phyloP scores from a whole-genome alignment of 192 early-diverging fungal genomes.

The Coemansia sp. region DNA sequence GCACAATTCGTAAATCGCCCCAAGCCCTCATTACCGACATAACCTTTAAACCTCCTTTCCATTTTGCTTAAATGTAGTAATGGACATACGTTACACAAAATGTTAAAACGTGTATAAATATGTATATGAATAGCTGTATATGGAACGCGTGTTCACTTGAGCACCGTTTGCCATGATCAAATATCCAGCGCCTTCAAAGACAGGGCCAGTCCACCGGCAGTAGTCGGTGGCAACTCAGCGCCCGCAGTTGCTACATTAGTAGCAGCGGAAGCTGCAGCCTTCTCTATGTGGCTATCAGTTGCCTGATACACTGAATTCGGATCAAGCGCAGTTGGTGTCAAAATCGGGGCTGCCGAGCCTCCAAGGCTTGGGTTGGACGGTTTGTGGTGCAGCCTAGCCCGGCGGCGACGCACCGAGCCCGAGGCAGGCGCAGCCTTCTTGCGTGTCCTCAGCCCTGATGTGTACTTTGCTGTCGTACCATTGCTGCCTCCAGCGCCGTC shows the following conservation, averaged over 20 bases:
- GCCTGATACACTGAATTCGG: background rate
- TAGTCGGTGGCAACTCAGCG: background rate
- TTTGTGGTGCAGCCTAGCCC: slow-evolving; percentile 35
- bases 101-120: background rate
- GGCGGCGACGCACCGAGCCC: slow-evolving; percentile 40
- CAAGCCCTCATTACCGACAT: background rate
- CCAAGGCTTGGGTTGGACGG: slow-evolving; percentile 21
- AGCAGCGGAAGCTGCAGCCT: background rate
- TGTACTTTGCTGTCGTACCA: slow-evolving; percentile 8
- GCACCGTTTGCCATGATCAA: background rate
- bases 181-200: slow-evolving; percentile 2
- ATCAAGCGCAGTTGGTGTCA: background rate
- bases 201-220: background rate
- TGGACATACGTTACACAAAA: background rate
- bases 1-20: background rate
- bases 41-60: background rate
- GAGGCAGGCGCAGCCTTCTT: slow-evolving; percentile 37
- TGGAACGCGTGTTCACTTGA: background rate
- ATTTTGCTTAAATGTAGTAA: background rate
- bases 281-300: background rate
- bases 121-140: background rate
- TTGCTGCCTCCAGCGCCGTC: slow-evolving; percentile 2
- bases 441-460: slow-evolving; percentile 13
- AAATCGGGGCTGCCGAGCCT: background rate
- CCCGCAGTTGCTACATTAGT: background rate